Conservation (phyloP, 2,329 filamentous ascomycete species). For the Fusarium heterosporum region DNA sequence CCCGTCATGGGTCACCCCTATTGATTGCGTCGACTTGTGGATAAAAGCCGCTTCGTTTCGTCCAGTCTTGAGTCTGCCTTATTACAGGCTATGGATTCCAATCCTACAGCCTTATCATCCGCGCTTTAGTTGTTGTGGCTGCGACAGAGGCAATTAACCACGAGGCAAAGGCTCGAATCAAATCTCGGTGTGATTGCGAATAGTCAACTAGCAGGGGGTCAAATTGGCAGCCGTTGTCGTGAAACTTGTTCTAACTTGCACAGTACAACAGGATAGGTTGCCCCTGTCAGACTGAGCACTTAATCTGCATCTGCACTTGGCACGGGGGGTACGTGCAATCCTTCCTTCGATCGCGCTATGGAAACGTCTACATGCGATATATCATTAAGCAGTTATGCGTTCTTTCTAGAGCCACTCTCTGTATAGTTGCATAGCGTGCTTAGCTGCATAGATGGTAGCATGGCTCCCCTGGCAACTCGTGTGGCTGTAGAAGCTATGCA, state of each 20-base stretch:
- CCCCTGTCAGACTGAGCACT: slow-evolving; percentile 13
- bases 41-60: background rate
- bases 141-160: background rate
- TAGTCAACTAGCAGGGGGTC: slow-evolving; percentile 7
- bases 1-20: slow-evolving; percentile 16
- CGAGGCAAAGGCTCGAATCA: background rate
- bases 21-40: slow-evolving; percentile 3
- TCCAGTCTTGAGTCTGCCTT: background rate
- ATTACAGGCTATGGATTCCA: background rate
- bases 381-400: slow-evolving; percentile 7
- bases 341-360: slow-evolving; percentile 7
- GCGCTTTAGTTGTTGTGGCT: slow-evolving; percentile 7
- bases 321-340: slow-evolving; percentile 14
- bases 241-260: slow-evolving; percentile 17
- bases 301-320: slow-evolving; percentile 33
- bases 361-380: background rate
- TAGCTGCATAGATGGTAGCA: background rate
- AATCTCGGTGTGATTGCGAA: slow-evolving; percentile 27
- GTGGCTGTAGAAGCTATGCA: slow-evolving; percentile 20
- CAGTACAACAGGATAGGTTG: background rate
- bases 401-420: slow-evolving; percentile 15
- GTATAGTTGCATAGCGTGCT: background rate
- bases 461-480: slow-evolving; percentile 19
- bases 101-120: slow-evolving; percentile 5
- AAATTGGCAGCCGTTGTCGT: slow-evolving; percentile 31